Evolutionary conservation across 208 protist genomes (phyloP).

Genomic region (Leishmania arabica): DNA sequence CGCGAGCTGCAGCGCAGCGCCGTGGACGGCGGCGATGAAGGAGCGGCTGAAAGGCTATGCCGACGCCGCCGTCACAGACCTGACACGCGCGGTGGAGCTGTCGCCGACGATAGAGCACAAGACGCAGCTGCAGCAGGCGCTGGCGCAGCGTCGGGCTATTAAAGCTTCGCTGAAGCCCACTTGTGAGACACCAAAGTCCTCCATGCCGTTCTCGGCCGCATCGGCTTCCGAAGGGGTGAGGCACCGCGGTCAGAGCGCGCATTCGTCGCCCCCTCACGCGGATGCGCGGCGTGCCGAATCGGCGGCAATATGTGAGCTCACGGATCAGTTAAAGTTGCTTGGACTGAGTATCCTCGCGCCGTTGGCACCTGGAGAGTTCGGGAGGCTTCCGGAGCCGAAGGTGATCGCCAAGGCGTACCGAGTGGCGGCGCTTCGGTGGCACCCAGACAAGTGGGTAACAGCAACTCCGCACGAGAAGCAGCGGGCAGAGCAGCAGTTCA

Average conservation of each 20-base stretch:
- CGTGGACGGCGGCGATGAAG: conserved; percentile 23
- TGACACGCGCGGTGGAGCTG: conserved; percentile 45
- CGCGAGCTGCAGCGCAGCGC: conserved; percentile 17
- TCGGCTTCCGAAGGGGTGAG: background rate
- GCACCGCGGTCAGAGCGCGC: background rate
- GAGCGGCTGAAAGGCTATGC: conserved; percentile 40
- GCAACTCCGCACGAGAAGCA: conserved; percentile 46
- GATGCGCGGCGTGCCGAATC: background rate
- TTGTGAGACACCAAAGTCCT: background rate
- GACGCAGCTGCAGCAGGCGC: conserved; percentile 28
- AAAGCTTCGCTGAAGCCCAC: conserved; percentile 9
- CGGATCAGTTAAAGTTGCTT: conserved; percentile 36
- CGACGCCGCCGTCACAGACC: conserved; percentile 60
- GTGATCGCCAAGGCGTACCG: conserved; percentile 85
- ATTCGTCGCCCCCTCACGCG: conserved; percentile 1
- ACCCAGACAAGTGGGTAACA: conserved; percentile 89
- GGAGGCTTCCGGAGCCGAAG: conserved; percentile 35
- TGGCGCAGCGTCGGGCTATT: conserved; percentile 27
- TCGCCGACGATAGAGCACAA: conserved; percentile 41
- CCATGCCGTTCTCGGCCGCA: background rate
- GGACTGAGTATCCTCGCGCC: conserved; percentile 17
- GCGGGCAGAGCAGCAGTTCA: conserved; percentile 79
- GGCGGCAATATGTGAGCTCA: background rate
- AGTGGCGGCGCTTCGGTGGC: conserved; percentile 80
- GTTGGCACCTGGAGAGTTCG: background rate